These are phyloP conservation scores for Sequoia sempervirens DNA, from an alignment of 75 land plant species.

Conservation along the genomic window DNA sequence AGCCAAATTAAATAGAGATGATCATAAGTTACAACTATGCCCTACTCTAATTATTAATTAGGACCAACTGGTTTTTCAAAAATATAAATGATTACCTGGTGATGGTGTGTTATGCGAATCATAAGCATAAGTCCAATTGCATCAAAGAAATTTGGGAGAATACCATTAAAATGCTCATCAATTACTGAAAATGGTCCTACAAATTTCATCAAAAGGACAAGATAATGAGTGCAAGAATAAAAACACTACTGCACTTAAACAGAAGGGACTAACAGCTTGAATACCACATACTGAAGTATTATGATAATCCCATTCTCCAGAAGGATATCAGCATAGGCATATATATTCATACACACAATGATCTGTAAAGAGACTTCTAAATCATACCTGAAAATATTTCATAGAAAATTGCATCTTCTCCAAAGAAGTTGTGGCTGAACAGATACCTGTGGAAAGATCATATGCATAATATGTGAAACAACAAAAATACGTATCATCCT, in stretches of 20 bases:
- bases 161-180: conserved; percentile 89
- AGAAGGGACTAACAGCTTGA: not conserved
- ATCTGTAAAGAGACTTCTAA: not conserved
- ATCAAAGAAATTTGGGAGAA: conserved; percentile 89
- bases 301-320: not conserved
- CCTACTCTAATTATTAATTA: not conserved
- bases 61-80: not conserved
- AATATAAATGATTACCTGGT: conserved; percentile 57
- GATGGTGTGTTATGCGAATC: conserved; percentile 95
- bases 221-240: not conserved
- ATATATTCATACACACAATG: not conserved
- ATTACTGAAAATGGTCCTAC: conserved; percentile 94
- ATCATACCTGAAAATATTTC: conserved; percentile 92
- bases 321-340: not conserved
- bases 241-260: not conserved
- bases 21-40: not conserved
- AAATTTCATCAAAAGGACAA: conserved; percentile 7
- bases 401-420: conserved; percentile 88
- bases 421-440: conserved; percentile 94
- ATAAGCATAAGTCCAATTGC: conserved; percentile 98
- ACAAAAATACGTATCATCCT: not conserved
- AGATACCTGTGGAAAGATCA: conserved; percentile 67
- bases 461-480: not conserved
- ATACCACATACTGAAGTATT: not conserved
- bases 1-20: not conserved